Evolutionary conservation across 1,139 yeast species (phyloP).

Genomic region (Sugiyamaella japonica): DNA sequence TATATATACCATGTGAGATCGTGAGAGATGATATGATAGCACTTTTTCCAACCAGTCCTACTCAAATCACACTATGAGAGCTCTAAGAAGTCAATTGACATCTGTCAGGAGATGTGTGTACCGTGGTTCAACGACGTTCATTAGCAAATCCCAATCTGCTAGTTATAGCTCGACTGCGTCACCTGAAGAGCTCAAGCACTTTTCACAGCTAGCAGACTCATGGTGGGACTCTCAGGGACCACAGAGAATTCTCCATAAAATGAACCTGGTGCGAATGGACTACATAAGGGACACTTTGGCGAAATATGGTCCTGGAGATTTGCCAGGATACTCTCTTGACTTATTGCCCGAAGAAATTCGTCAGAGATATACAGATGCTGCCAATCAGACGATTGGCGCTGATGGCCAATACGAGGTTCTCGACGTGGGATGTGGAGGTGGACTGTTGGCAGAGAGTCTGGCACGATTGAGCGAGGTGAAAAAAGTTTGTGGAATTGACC

Average conservation of each 20-base stretch:
- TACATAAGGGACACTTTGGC: slow-evolving; percentile 65
- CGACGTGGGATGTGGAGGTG: slow-evolving; percentile 99
- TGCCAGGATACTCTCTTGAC: slow-evolving; percentile 75
- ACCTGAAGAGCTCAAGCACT: slow-evolving; percentile 68
- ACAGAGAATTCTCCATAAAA: slow-evolving; percentile 87
- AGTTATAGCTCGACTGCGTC: slow-evolving; percentile 27
- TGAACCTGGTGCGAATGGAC: slow-evolving; percentile 89
- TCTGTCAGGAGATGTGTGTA: neutral
- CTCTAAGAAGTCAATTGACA: neutral
- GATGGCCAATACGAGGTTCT: slow-evolving; percentile 51
- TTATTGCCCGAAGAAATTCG: slow-evolving; percentile 59
- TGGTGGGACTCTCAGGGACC: slow-evolving; percentile 99
- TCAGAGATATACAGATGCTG: slow-evolving; percentile 44
- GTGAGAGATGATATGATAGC: neutral
- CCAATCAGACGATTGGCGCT: slow-evolving; percentile 45
- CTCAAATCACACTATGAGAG: neutral
- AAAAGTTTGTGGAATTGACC: slow-evolving; percentile 76
- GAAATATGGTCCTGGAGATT: slow-evolving; percentile 45
- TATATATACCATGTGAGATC: neutral
- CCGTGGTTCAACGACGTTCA: neutral
- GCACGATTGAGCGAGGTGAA: slow-evolving; percentile 63
- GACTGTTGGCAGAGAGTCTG: slow-evolving; percentile 80
- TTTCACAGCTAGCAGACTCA: slow-evolving; percentile 75
- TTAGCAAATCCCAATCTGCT: neutral
- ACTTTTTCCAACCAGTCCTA: neutral